Evolutionary conservation across 345 rosid genomes (phyloP), one percentile per base, ranked within the genome.

Genomic region (Arabis alpina): DNA sequence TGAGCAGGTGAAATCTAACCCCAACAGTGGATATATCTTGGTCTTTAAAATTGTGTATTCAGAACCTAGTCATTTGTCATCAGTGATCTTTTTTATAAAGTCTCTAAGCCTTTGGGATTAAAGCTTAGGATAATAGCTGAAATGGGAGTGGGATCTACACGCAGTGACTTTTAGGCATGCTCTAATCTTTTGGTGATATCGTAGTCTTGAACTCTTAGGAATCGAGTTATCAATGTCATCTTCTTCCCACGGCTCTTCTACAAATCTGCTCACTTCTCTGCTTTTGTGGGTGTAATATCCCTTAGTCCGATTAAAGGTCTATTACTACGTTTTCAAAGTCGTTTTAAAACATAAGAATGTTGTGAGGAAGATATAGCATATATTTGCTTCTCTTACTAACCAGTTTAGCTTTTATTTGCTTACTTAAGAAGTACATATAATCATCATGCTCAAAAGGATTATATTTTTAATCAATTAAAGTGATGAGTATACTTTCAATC

Each of bases 91-190:
- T 47, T 80, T 77, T 16, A 86, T 79, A 68, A 86, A 86, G 58
- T 86, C 86, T 48, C 90, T 77, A 72, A 86, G 83, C 63, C 90
- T 79, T 74, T 73, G 76, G 0, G 90, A 83, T 73, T 86, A 86
- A 25, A 80, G 87, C 74, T 86, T 86, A 32, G 90, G 90, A 73
- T 86, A 87, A 86, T 87, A 4, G 90, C 87, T 49, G 90, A 86
- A 68, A 86, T 86, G 15, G 87, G 83, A 28, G 80, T 6, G 25
- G 90, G 84, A 68, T 86, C 84, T 23, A 68, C 84, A 40, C 83
- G 90, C 28, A 83, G 79, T 59, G 90, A 86, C 62, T 86, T 86
- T 82, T 86, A 86, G 7, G 84, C 90, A 42, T 83, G 90, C 78
- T 86, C 90, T 54, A 86, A 72, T 70, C 80, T 85, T 79, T 85